Evolutionary conservation across 768 basidiomycete species (phyloP).

Genomic region (Kwoniella heveanensis): DNA sequence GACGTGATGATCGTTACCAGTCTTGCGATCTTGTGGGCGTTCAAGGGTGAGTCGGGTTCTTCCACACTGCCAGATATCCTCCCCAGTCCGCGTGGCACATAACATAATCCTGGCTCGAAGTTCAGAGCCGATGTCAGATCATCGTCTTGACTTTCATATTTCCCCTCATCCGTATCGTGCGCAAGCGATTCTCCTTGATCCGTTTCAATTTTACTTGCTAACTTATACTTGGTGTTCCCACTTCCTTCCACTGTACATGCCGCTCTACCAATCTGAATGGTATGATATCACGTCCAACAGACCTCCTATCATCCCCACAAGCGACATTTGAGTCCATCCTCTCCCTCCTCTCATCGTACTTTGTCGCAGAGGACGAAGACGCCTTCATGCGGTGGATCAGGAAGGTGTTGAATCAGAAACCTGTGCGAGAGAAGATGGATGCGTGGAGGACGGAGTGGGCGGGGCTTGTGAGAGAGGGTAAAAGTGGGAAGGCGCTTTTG

Average conservation of each 20-base stretch:
- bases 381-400: slow-evolving; percentile 78
- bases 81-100: no score
- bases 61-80: no score
- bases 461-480: slow-evolving; percentile 56
- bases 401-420: slow-evolving; percentile 65
- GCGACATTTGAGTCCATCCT: slow-evolving; percentile 90
- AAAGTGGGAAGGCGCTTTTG: slow-evolving; percentile 53
- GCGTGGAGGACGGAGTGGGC: slow-evolving; percentile 82
- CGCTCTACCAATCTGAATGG: no score
- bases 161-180: no score
- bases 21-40: slow-evolving; percentile 86
- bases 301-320: slow-evolving; percentile 74
- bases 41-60: slow-evolving; percentile 67
- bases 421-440: slow-evolving; percentile 69
- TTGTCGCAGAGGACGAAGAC: slow-evolving; percentile 89
- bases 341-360: slow-evolving; percentile 88
- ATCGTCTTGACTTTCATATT: no score
- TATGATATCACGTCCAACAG: no score
- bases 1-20: slow-evolving; percentile 85
- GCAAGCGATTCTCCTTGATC: no score
- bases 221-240: no score
- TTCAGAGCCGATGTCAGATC: no score
- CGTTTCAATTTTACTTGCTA: neutral
- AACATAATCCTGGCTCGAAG: no score
- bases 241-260: no score